Evolutionary conservation across 192 early-diverging fungal genomes (phyloP), one percentile per base, ranked within the genome.

Genomic region (Linnemannia elongata): DNA sequence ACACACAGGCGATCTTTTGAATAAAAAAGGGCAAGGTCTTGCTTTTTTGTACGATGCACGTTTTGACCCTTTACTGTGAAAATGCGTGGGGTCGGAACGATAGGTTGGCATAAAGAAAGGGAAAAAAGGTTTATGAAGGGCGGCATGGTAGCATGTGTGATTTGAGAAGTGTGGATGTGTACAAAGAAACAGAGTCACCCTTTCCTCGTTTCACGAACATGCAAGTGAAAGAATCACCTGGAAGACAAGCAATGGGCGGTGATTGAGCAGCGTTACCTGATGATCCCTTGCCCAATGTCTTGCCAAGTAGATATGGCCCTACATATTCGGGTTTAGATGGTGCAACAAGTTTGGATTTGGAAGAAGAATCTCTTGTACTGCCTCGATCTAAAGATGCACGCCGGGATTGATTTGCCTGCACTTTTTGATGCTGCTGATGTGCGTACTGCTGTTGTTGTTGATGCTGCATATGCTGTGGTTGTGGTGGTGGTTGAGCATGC

Each of bases 231-330:
- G 49, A 4, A 22, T 52, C 18, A 52, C 17, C 17, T 52, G 49
- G 17, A 52, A 52, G 20, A 22, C 17, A 52, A 18, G 17, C 18
- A 52, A 49, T 47, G 44, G 45, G 45, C 13, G 30, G 49, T 20
- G 33, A n/a, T 10, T 20, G 33, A 36, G 10, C 17, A 35, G 54
- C 27, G 47, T 85, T 91, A 91, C 91, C 91, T 83, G 91, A 91
- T 49, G 91, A 90, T 27, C 91, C 91, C 80, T 89, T 91, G 39
- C 91, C 91, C 45, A 91, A 60, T 33, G 89, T 90, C 68, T 89
- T 89, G 10, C 89, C 89, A 45, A 91, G 79, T 55, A 85, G 82
- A 44, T 91, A 91, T 41, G 89, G 88, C 10, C 91, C 91, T 39
- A 91, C 83, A 42, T 91, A 81, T 70, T 91, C 83, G 20, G 74